A percentile compares a stretch with the other conserved stretches of the same genome.
These are phyloP conservation scores for Saturnispora saitoi DNA, from an alignment of 805 yeast species.

Conservation along the genomic window DNA sequence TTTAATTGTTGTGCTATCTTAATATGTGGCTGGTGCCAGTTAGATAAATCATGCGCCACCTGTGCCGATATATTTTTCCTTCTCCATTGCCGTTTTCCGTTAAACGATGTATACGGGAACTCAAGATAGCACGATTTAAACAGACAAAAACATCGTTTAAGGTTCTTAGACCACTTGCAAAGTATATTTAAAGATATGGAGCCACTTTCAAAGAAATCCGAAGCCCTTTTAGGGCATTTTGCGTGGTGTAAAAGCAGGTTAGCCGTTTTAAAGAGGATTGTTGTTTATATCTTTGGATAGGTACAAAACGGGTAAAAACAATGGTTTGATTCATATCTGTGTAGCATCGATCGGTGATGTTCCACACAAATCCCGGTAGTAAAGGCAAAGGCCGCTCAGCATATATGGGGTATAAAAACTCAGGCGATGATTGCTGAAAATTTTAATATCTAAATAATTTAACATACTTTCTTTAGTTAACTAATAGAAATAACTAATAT, in stretches of 20 bases:
- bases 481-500: too few species aligned
- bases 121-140: background rate
- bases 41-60: too few species aligned
- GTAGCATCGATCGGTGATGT: too few species aligned
- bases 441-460: background rate
- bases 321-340: too few species aligned
- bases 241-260: too few species aligned
- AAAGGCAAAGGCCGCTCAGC: background rate
- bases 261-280: too few species aligned
- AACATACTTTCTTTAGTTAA: too few species aligned
- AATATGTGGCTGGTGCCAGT: too few species aligned
- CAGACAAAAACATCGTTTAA: background rate
- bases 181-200: background rate
- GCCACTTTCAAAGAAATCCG: background rate
- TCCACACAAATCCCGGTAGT: background rate
- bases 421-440: background rate
- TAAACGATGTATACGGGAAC: background rate
- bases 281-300: too few species aligned
- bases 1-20: too few species aligned
- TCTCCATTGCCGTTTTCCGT: background rate
- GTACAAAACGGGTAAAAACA: too few species aligned
- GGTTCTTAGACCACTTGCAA: background rate
- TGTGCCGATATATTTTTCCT: background rate
- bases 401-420: background rate
- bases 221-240: background rate